phyloP scores from a whole-genome alignment of 2,329 filamentous ascomycete species.

The Neonectria ditissima region DNA sequence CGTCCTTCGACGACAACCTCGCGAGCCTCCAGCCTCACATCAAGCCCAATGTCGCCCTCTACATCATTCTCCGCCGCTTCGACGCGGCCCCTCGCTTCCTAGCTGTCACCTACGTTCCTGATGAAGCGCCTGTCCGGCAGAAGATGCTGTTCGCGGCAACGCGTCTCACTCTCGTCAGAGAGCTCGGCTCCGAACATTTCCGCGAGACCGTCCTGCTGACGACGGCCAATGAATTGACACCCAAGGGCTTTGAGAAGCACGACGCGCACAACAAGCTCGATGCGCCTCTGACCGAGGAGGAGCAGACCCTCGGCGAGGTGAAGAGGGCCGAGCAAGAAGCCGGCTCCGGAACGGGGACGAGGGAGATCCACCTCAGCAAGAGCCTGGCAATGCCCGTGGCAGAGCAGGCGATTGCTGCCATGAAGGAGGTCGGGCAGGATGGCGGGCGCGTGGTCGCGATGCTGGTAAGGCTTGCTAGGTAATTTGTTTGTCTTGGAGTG shows the following conservation, averaged over 20 bases:
- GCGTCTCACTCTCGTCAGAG: slow-evolving; percentile 78
- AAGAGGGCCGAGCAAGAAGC: slow-evolving; percentile 81
- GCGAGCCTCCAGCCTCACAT: slow-evolving; percentile 71
- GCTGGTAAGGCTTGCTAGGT: slow-evolving; percentile 63
- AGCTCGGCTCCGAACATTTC: slow-evolving; percentile 84
- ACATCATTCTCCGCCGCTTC: slow-evolving; percentile 79
- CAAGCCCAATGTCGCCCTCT: slow-evolving; percentile 74
- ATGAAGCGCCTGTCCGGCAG: slow-evolving; percentile 81
- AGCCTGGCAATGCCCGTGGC: slow-evolving; percentile 69
- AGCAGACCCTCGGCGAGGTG: slow-evolving; percentile 76
- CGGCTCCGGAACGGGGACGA: slow-evolving; percentile 71
- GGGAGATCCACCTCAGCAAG: slow-evolving; percentile 71
- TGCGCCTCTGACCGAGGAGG: slow-evolving; percentile 83
- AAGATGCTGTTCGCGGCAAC: slow-evolving; percentile 90
- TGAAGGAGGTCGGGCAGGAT: slow-evolving; percentile 68
- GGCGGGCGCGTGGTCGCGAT: slow-evolving; percentile 69
- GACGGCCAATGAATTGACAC: slow-evolving; percentile 74
- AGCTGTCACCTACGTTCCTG: slow-evolving; percentile 83
- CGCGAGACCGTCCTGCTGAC: slow-evolving; percentile 81
- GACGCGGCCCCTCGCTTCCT: slow-evolving; percentile 69
- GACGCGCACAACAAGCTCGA: slow-evolving; percentile 73
- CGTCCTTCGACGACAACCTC: slow-evolving; percentile 74
- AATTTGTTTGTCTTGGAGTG: not conserved
- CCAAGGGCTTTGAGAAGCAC: slow-evolving; percentile 77
- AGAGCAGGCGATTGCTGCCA: slow-evolving; percentile 72